These are phyloP conservation scores for Corchorus capsularis DNA, from an alignment of 345 rosid species.

Conservation along the genomic window DNA sequence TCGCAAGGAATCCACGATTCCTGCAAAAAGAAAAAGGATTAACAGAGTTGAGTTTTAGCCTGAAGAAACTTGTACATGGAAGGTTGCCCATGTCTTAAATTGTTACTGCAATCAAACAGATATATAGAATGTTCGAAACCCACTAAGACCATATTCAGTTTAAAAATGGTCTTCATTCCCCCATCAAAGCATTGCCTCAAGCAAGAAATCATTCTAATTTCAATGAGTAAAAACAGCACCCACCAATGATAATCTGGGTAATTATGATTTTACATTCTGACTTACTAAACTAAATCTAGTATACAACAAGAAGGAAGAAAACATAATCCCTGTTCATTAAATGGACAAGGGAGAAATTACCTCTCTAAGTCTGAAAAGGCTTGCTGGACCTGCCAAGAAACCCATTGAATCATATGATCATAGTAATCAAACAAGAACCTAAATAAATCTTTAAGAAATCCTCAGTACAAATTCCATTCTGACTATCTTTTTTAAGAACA, in stretches of 20 bases:
- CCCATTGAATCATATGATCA: background rate
- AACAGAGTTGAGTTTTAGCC: background rate
- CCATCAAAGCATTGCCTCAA: background rate
- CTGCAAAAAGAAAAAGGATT: conserved; percentile 33
- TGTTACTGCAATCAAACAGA: background rate
- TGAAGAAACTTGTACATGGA: background rate
- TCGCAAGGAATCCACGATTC: conserved; percentile 56
- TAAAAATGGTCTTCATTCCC: background rate
- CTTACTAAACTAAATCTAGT: background rate
- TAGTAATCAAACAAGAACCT: background rate
- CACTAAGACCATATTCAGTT: background rate
- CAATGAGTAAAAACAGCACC: background rate
- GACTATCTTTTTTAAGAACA: background rate
- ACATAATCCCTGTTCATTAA: background rate
- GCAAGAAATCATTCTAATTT: background rate
- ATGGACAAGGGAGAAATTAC: conserved; percentile 29
- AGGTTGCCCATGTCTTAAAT: background rate
- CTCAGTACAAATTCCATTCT: background rate
- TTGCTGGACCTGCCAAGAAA: conserved; percentile 54
- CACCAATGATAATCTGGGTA: background rate
- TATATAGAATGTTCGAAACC: background rate
- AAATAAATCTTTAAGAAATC: background rate
- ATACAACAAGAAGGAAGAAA: background rate
- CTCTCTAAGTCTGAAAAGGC: conserved; percentile 67
- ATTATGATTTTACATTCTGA: background rate